Base-by-base conservation (phyloP, 192 early-diverging fungal genomes). In the Ambispora gerdemannii region DNA sequence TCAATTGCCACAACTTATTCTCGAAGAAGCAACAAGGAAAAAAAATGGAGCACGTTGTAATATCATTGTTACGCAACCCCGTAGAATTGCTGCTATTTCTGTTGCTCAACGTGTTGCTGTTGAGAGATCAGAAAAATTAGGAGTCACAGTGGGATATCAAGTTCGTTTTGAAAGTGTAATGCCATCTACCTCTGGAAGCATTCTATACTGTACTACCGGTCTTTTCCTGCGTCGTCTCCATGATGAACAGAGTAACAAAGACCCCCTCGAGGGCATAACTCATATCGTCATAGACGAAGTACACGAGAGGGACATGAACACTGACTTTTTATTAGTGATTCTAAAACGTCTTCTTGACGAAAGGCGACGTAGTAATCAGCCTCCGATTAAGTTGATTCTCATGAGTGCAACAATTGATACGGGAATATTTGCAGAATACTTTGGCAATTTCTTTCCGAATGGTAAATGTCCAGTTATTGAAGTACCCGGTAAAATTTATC, bases 81-180 rank as follows among this genome's bases (percentile, higher is more conserved):
- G 89, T 8, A 77, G 89, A 50, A 89, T 92, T 58, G 88, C 88
- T 17, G 90, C 90, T 47, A 83, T 81, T n/a, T 91, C 90, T 10
- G 84, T 92, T 50, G 87, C 90, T 2, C 76, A 80, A 50, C 81
- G 90, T 22, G 79, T 80, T 19, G 79, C 79, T 0, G 43, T 85
- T 80, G 71, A 82, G 73, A 47, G 78, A 72, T 61, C 80, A 0
- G 70, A 74, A 34, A 71, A 72, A 6, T 74, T 87, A 31, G 78
- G 82, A 50, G 72, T 74, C 64, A 72, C 76, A 4, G 72, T 80
- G 1, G 79, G 79, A n/a, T 80, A 80, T 64, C 71, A 75, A n/a
- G 76, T 80, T 28, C 76, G 79, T 2, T 80, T 80, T 60, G 79
- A 80, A 51, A 77, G 67, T 1, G 67, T 73, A 13, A 67, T 72